Conservation (phyloP, 1,284 basidiomycete species). For the Coniferiporia weirii region DNA sequence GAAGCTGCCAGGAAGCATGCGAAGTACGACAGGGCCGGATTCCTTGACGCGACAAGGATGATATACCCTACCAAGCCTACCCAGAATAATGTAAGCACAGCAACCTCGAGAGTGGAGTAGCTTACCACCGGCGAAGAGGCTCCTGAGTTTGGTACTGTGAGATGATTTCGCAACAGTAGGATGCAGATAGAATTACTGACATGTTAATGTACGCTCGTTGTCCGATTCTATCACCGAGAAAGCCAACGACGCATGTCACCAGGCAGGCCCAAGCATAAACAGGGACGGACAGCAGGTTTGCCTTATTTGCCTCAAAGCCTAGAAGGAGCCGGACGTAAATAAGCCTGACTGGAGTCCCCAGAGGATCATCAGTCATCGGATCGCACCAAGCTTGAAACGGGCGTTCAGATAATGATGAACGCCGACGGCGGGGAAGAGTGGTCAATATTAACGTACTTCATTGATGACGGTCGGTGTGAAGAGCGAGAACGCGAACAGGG, state of each 20-base stretch:
- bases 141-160: conserved; percentile 8
- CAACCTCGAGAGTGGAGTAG: not conserved
- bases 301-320: conserved; percentile 44
- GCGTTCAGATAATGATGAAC: conserved; percentile 1
- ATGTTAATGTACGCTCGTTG: conserved; percentile 45
- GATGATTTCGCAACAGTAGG: not conserved
- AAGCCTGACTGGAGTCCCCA: not conserved
- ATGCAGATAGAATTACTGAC: conserved; percentile 26
- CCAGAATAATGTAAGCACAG: not conserved
- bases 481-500: conserved; percentile 49
- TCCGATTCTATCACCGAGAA: conserved; percentile 42
- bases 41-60: conserved; percentile 43
- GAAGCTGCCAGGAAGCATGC: conserved; percentile 43
- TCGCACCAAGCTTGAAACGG: conserved; percentile 5
- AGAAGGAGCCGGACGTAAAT: not conserved
- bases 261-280: conserved; percentile 48
- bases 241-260: conserved; percentile 43
- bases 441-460: conserved; percentile 29
- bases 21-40: conserved; percentile 39
- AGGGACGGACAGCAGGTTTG: conserved; percentile 50
- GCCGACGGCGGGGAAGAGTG: not conserved
- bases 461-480: conserved; percentile 53
- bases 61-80: conserved; percentile 45
- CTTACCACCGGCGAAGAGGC: conserved; percentile 20
- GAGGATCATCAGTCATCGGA: not conserved